phyloP scores from a whole-genome alignment of 345 rosid genomes.

The Crucihimalaya himalaica region DNA sequence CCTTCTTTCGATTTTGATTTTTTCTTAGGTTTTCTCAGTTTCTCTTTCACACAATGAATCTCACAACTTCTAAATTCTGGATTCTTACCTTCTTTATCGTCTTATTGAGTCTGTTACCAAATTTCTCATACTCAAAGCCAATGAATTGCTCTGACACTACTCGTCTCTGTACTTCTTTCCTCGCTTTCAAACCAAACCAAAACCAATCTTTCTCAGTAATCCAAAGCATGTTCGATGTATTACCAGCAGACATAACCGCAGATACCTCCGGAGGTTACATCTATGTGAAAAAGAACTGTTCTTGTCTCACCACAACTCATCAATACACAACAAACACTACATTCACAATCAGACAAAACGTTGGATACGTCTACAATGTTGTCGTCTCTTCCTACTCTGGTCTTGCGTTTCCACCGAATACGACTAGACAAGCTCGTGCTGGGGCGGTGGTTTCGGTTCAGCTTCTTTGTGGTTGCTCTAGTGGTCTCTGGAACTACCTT shows the following conservation, averaged over 20 bases:
- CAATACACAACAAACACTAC: constrained; percentile 77
- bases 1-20: neutral
- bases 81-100: constrained; percentile 28
- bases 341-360: constrained; percentile 65
- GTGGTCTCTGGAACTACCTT: constrained; percentile 92
- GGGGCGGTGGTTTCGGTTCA: constrained; percentile 77
- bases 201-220: constrained; percentile 67
- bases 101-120: constrained; percentile 26
- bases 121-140: constrained; percentile 50
- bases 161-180: constrained; percentile 78
- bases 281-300: constrained; percentile 82
- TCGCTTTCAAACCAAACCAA: constrained; percentile 70
- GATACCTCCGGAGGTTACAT: constrained; percentile 54
- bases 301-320: constrained; percentile 63
- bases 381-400: constrained; percentile 74
- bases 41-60: constrained; percentile 45
- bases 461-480: constrained; percentile 92
- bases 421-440: constrained; percentile 51
- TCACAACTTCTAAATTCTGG: constrained; percentile 30
- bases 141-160: constrained; percentile 85
- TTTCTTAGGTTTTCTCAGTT: neutral
- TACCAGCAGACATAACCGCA: constrained; percentile 61
- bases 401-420: constrained; percentile 64
- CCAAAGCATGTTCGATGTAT: constrained; percentile 90
- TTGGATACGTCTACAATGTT: constrained; percentile 59